Percentiles rank a stretch among this genome's conserved stretches.
Evolutionary conservation across 2,329 filamentous ascomycete species (phyloP).

Genomic region (Fusarium zealandicum): DNA sequence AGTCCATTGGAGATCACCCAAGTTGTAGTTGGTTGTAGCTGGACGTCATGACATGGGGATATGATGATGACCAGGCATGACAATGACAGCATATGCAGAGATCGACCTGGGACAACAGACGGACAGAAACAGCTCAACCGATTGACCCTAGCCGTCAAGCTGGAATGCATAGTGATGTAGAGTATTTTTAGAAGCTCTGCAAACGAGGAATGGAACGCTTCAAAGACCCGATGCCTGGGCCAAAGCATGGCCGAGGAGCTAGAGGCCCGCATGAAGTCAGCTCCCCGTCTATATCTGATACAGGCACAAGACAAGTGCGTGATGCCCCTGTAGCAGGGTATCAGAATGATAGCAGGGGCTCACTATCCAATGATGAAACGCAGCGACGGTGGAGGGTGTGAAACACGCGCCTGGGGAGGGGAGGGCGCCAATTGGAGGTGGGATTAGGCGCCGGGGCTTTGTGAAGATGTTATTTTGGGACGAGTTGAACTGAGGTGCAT

Average conservation of each 20-base stretch:
- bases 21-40: background rate
- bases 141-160: background rate
- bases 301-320: conserved; percentile 31
- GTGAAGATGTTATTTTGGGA: conserved; percentile 11
- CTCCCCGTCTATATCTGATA: conserved; percentile 35
- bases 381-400: conserved; percentile 35
- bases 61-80: conserved; percentile 2
- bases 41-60: conserved; percentile 1
- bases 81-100: background rate
- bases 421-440: conserved; percentile 38
- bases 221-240: conserved; percentile 10
- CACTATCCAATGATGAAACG: conserved; percentile 41
- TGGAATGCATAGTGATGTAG: conserved; percentile 13
- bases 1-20: background rate
- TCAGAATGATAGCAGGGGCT: conserved; percentile 21
- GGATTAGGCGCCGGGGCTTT: conserved; percentile 42
- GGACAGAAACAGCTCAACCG: conserved; percentile 9
- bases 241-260: conserved; percentile 18
- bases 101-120: background rate
- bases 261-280: conserved; percentile 3
- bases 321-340: conserved; percentile 6
- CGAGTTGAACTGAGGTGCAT: background rate
- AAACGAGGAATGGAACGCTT: conserved; percentile 4
- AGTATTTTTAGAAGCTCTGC: conserved; percentile 32
- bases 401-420: conserved; percentile 37